phyloP scores from a whole-genome alignment of 23 red algal species.

The Gracilaria gracilis region DNA sequence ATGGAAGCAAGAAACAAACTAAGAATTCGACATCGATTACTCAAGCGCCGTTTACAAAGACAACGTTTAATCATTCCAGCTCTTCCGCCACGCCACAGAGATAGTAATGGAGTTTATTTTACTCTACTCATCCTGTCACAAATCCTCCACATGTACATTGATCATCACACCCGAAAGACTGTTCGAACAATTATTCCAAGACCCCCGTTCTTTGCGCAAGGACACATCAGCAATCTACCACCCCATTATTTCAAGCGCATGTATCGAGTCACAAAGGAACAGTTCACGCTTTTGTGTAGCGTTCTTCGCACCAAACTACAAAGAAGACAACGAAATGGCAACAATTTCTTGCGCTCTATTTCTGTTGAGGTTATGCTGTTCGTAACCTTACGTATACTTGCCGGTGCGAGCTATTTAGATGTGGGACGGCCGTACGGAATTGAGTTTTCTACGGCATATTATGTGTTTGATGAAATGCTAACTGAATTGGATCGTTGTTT shows the following conservation, averaged over 20 bases:
- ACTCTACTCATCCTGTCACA: too few relatives aligned
- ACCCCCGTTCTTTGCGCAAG: background rate
- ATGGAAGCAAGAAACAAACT: too few relatives aligned
- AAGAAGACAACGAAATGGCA: background rate
- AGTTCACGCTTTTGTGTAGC: background rate
- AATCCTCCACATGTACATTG: too few relatives aligned
- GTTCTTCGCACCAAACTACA: background rate
- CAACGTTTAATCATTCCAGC: too few relatives aligned
- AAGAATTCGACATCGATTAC: too few relatives aligned
- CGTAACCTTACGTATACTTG: background rate
- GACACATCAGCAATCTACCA: background rate
- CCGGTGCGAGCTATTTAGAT: slow-evolving; percentile 1
- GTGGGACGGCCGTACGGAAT: background rate
- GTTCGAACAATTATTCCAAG: background rate
- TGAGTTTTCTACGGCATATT: background rate
- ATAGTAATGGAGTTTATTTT: too few relatives aligned
- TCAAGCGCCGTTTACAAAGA: too few relatives aligned
- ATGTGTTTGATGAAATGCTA: background rate
- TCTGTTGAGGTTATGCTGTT: slow-evolving; percentile 2
- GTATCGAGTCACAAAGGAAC: background rate
- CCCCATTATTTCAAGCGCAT: background rate
- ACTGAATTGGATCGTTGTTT: background rate
- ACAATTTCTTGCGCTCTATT: background rate
- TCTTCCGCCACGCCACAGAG: too few relatives aligned
- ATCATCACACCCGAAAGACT: too few relatives aligned